phyloP scores from a whole-genome alignment of 768 basidiomycete genomes.

The Kwoniella heveanensis region DNA sequence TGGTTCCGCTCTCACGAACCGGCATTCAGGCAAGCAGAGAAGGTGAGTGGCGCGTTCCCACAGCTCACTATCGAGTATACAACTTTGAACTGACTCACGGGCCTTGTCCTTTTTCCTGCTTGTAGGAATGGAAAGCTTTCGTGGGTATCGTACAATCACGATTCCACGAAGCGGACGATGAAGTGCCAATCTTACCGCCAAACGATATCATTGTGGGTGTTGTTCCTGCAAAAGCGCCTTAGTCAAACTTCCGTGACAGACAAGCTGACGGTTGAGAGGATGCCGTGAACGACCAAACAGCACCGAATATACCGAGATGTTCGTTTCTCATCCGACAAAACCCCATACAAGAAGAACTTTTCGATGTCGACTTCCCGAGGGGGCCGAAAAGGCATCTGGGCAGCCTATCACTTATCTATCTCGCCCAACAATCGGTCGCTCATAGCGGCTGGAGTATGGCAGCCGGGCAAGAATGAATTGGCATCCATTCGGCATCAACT shows the following conservation, averaged over 20 bases:
- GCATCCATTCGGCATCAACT: constrained; percentile 75
- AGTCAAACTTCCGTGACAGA: background rate
- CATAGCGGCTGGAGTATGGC: constrained; percentile 71
- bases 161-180: constrained; percentile 71
- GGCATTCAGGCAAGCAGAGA: constrained; percentile 76
- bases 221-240: no score
- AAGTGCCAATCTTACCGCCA: constrained; percentile 83
- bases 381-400: constrained; percentile 87
- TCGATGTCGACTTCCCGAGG: constrained; percentile 84
- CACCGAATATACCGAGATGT: constrained; percentile 95
- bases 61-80: background rate
- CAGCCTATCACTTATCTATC: constrained; percentile 68
- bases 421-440: constrained; percentile 64
- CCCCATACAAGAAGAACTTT: constrained; percentile 84
- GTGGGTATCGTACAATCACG: constrained; percentile 70
- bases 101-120: no score
- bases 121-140: constrained; percentile 79
- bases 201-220: constrained; percentile 71
- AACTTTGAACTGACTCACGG: no score
- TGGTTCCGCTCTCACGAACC: constrained; percentile 87
- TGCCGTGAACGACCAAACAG: constrained; percentile 17
- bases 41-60: constrained; percentile 50
- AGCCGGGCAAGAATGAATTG: constrained; percentile 68
- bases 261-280: background rate
- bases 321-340: constrained; percentile 90